These are phyloP conservation scores for Hypoxylon sp. DNA, from an alignment of 2,329 filamentous ascomycete genomes.

Conservation along the genomic window DNA sequence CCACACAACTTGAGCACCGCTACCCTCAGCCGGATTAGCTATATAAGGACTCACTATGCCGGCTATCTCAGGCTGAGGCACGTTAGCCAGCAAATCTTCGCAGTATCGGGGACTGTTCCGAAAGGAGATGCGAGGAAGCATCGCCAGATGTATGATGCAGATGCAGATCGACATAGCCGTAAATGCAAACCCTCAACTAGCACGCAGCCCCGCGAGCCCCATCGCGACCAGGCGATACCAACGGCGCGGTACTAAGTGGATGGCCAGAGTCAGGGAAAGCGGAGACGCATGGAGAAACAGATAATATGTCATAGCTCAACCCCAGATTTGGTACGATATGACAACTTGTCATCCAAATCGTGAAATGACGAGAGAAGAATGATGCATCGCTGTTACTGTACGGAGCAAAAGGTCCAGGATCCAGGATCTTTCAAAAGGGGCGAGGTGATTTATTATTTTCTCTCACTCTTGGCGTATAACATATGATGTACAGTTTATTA, in stretches of 20 bases:
- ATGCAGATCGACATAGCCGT: conserved; percentile 22
- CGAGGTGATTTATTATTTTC: too few relatives aligned
- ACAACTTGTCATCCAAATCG: not conserved
- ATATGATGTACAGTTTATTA: too few relatives aligned
- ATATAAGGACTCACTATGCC: not conserved
- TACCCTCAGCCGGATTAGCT: not conserved
- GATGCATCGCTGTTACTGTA: not conserved
- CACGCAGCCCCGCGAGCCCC: too few relatives aligned
- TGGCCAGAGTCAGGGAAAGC: conserved; percentile 12
- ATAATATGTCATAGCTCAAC: conserved; percentile 8
- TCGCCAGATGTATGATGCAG: not conserved
- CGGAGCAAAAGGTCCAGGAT: conserved; percentile 26
- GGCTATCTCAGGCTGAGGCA: not conserved
- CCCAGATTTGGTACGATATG: not conserved
- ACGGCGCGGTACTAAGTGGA: conserved; percentile 8
- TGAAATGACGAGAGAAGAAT: not conserved
- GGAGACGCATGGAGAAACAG: conserved; percentile 22
- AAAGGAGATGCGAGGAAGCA: not conserved
- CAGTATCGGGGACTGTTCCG: not conserved
- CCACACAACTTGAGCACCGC: not conserved
- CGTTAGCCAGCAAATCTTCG: not conserved
- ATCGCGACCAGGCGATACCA: conserved; percentile 15
- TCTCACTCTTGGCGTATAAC: too few relatives aligned
- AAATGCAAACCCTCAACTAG: conserved; percentile 5
- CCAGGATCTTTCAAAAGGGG: not conserved